phyloP scores from a whole-genome alignment of 371 early-diverging fungal species.

The Haplosporangium sp. region DNA sequence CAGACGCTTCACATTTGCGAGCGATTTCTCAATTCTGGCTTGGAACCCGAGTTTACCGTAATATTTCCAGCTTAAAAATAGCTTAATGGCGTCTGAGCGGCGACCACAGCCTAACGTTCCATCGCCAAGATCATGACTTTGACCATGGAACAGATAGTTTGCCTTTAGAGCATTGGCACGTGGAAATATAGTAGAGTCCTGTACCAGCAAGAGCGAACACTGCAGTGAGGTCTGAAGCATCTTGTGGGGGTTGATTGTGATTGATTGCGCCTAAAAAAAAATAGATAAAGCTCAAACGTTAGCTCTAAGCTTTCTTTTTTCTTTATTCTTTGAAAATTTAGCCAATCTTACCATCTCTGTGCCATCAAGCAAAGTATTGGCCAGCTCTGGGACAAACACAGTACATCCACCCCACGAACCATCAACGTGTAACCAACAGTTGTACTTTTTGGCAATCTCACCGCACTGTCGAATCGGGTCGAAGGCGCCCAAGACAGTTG shows the following conservation, averaged over 20 bases:
- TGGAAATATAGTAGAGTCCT: constrained; percentile 63
- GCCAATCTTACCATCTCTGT: constrained; percentile 57
- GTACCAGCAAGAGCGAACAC: constrained; percentile 82
- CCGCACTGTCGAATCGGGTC: constrained; percentile 78
- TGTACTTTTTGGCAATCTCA: constrained; percentile 68
- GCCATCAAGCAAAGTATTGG: constrained; percentile 63
- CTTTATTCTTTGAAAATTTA: too few relatives aligned
- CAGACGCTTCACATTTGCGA: constrained; percentile 44
- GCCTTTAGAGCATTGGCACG: constrained; percentile 74
- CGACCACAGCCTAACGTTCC: constrained; percentile 90
- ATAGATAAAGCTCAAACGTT: background rate
- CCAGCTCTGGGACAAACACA: constrained; percentile 63
- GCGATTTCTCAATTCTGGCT: constrained; percentile 45
- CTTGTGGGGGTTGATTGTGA: constrained; percentile 90
- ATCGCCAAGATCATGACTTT: constrained; percentile 81
- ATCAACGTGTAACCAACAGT: constrained; percentile 89
- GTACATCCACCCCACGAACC: constrained; percentile 90
- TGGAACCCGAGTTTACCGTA: constrained; percentile 66
- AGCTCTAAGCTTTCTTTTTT: background rate
- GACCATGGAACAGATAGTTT: constrained; percentile 83
- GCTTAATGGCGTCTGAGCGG: constrained; percentile 84
- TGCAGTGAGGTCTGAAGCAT: constrained; percentile 86
- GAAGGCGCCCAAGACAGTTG: constrained; percentile 89
- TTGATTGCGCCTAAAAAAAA: constrained; percentile 68
- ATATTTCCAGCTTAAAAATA: constrained; percentile 88